Evolutionary conservation across 495 filamentous ascomycete species (phyloP).

Genomic region (Glonium stellatum): DNA sequence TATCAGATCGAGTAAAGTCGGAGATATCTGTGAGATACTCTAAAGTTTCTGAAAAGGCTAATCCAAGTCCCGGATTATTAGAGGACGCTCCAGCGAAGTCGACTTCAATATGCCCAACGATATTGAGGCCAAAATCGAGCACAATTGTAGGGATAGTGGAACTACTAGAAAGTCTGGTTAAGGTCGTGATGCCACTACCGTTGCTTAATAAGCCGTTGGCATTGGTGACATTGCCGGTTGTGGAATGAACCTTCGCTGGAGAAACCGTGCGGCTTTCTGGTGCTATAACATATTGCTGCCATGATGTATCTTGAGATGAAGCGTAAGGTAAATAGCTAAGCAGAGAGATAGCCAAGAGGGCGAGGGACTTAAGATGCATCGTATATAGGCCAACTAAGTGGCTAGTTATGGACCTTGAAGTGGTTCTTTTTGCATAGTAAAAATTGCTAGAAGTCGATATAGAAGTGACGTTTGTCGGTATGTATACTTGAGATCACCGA

Average conservation of each 20-base stretch:
- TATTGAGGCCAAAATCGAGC: slow-evolving; percentile 44
- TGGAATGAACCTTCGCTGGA: not conserved
- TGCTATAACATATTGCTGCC: not conserved
- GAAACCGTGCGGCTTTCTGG: not conserved
- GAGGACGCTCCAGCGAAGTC: slow-evolving; percentile 29
- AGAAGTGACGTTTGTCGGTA: no score
- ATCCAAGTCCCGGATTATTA: slow-evolving; percentile 36
- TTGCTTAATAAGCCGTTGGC: not conserved
- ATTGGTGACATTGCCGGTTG: not conserved
- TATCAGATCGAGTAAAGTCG: slow-evolving; percentile 43
- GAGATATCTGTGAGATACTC: slow-evolving; percentile 39
- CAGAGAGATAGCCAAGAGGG: no score
- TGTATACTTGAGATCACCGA: no score
- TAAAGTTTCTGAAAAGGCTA: slow-evolving; percentile 44
- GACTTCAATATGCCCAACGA: slow-evolving; percentile 36
- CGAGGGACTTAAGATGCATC: no score
- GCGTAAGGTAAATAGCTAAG: no score
- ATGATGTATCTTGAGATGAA: not conserved
- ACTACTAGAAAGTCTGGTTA: not conserved
- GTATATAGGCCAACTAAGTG: no score
- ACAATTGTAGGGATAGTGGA: slow-evolving; percentile 23
- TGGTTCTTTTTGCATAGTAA: no score
- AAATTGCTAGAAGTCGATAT: no score
- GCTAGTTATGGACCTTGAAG: no score
- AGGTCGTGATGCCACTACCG: not conserved